Percentiles rank a stretch among this genome's conserved stretches.
phyloP scores from a whole-genome alignment of 345 rosid species.

The Schrenkiella parvula region DNA sequence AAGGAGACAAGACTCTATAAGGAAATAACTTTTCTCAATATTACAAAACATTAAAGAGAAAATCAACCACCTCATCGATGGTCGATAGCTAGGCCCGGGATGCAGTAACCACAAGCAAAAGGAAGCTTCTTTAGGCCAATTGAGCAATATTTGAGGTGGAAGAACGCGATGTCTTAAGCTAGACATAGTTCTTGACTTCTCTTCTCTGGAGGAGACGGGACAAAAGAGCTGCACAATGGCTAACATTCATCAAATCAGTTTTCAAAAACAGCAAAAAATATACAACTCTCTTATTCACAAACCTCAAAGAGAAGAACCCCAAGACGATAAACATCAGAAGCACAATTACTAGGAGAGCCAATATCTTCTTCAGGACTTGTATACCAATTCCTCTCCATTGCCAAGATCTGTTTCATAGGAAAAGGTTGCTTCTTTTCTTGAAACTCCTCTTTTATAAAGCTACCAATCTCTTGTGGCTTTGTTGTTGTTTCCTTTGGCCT shows the following conservation, averaged over 20 bases:
- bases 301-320: constrained; percentile 97
- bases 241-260: constrained; percentile 34
- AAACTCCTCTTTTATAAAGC: constrained; percentile 39
- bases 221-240: constrained; percentile 52
- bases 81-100: constrained; percentile 81
- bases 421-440: constrained; percentile 63
- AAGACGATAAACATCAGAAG: constrained; percentile 84
- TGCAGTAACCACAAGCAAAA: constrained; percentile 90
- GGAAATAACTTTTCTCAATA: background rate
- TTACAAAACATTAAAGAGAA: background rate
- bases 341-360: constrained; percentile 53
- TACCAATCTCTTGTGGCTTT: constrained; percentile 38
- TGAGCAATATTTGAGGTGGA: constrained; percentile 80
- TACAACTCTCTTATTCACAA: constrained; percentile 17
- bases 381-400: constrained; percentile 82
- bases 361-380: constrained; percentile 77
- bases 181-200: constrained; percentile 77
- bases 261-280: constrained; percentile 20
- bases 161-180: constrained; percentile 93
- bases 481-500: constrained; percentile 36
- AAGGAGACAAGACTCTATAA: background rate
- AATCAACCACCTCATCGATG: constrained; percentile 39
- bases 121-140: constrained; percentile 89
- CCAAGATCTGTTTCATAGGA: constrained; percentile 83
- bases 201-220: constrained; percentile 60